Base-by-base conservation (phyloP, 2,329 filamentous ascomycete species). In the Pseudofabraea citricarpa region DNA sequence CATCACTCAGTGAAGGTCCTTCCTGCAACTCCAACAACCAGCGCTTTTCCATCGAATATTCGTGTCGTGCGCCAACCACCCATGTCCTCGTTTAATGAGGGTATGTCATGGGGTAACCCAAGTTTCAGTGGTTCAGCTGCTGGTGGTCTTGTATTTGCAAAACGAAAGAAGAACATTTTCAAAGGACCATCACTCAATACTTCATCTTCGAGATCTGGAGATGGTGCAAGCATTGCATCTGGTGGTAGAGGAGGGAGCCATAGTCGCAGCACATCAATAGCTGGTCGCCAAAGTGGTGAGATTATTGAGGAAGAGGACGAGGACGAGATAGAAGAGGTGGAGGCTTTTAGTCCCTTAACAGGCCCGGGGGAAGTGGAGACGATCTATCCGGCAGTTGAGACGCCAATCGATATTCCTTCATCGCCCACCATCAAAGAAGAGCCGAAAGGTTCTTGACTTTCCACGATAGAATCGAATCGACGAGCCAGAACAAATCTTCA, bases 1-100 rank as follows among this genome's bases (percentile, higher is more conserved):
- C 90, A 96, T 61, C 80, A 88, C 53, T 95, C 88, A 0, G 85
- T 97, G 56, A 97, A 97, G 67, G 86, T 97, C n/a, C 79, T 97
- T 3, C 91, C 93, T 1, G 87, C 88, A 0, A 95, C 90, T 0
- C 91, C 91, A 0, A 90, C 85, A 0, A 69, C 77, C 3, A 72
- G 74, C 13, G 70, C 79, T 1, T 95, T 97, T 56, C 90, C 91
- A 0, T 87, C 82, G 40, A 94, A 90, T 53, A 87, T 96, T 47
- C 83, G 91, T 3, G 72, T 96, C 10, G 87, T 91, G 2, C 80
- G 90, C 22, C 81, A 74, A 12, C 63, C 71, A 0, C 70, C 75
- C 2, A 66, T 75, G 0, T 58, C 66, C 24, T 58, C 73, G 8
- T 82, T 79, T 54, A 80, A 80, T 48, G 80, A 84, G 56, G 72